Evolutionary conservation across 495 filamentous ascomycete species (phyloP).

Genomic region (Lophiostoma macrostomum): DNA sequence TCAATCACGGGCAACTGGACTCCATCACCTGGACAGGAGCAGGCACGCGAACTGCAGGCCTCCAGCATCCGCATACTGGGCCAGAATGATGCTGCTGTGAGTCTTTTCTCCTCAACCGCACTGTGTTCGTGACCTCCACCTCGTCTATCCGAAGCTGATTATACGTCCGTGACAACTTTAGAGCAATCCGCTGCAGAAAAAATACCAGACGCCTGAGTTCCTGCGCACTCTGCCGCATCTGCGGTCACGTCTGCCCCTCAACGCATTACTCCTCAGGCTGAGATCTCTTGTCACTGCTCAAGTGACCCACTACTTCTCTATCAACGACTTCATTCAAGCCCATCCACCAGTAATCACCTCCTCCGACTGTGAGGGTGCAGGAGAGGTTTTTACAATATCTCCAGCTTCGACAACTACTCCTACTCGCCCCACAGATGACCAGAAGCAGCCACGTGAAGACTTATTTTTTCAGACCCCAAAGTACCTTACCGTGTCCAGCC

Average conservation of each 20-base stretch:
- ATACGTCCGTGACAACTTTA: no score
- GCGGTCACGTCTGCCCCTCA: conserved; percentile 76
- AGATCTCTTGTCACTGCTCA: conserved; percentile 75
- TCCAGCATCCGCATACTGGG: conserved; percentile 68
- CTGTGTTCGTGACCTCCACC: no score
- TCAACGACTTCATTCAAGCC: conserved; percentile 73
- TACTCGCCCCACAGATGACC: conserved; percentile 30
- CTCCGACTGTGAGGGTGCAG: conserved; percentile 95
- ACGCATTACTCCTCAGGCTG: conserved; percentile 75
- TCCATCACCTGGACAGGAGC: conserved; percentile 65
- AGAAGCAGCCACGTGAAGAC: conserved; percentile 27
- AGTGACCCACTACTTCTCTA: conserved; percentile 67
- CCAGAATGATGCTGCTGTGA: conserved; percentile 71
- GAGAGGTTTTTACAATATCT: conserved; percentile 83
- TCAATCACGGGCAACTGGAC: conserved; percentile 76
- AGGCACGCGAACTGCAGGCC: conserved; percentile 78
- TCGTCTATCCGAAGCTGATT: no score
- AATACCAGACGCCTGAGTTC: conserved; percentile 86
- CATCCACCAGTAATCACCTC: conserved; percentile 94
- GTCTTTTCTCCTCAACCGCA: no score
- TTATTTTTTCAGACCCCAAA: conserved; percentile 84
- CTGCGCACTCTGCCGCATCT: conserved; percentile 88
- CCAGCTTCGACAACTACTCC: conserved; percentile 2
- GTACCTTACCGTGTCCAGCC: conserved; percentile 92
- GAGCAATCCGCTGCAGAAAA: conserved; percentile 90